A percentile compares a stretch with the other conserved stretches of the same genome.
phyloP scores from a whole-genome alignment of 2,329 filamentous ascomycete species.

The Colletotrichum theobromicola region DNA sequence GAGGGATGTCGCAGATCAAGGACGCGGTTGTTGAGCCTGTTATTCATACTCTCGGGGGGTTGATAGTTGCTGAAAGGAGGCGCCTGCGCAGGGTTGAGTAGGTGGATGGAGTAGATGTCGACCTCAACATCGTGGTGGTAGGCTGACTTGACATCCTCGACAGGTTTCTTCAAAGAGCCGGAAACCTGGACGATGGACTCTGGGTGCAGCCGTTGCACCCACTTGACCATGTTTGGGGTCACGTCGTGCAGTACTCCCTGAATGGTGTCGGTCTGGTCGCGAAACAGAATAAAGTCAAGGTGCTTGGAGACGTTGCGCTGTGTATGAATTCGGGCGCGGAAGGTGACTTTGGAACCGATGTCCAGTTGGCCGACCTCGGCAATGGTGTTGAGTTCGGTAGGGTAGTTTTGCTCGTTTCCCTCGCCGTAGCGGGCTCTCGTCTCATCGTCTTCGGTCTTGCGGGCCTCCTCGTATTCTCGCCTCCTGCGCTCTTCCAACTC shows the following conservation, averaged over 20 bases:
- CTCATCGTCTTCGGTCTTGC: conserved; percentile 11
- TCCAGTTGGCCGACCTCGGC: conserved; percentile 11
- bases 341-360: conserved; percentile 43
- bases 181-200: conserved; percentile 81
- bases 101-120: conserved; percentile 61
- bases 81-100: conserved; percentile 56
- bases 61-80: conserved; percentile 56
- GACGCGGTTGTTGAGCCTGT: conserved; percentile 56
- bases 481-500: conserved; percentile 6
- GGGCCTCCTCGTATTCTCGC: conserved; percentile 5
- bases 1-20: conserved; percentile 86
- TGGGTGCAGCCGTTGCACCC: conserved; percentile 81
- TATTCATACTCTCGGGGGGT: conserved; percentile 33
- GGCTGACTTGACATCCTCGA: conserved; percentile 76
- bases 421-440: conserved; percentile 13
- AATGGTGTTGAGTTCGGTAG: conserved; percentile 13
- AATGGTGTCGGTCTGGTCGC: conserved; percentile 82
- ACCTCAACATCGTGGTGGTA: conserved; percentile 80
- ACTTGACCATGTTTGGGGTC: conserved; percentile 78
- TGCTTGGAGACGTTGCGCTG: conserved; percentile 82
- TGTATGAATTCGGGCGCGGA: conserved; percentile 71
- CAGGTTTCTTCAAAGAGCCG: conserved; percentile 75
- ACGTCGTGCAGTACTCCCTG: conserved; percentile 74
- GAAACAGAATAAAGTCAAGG: conserved; percentile 84
- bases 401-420: conserved; percentile 2